A percentile compares a stretch with the other conserved stretches of the same genome.
These are phyloP conservation scores for Metroxylon sagu DNA, from an alignment of 176 grass and related monocot species.

Conservation along the genomic window DNA sequence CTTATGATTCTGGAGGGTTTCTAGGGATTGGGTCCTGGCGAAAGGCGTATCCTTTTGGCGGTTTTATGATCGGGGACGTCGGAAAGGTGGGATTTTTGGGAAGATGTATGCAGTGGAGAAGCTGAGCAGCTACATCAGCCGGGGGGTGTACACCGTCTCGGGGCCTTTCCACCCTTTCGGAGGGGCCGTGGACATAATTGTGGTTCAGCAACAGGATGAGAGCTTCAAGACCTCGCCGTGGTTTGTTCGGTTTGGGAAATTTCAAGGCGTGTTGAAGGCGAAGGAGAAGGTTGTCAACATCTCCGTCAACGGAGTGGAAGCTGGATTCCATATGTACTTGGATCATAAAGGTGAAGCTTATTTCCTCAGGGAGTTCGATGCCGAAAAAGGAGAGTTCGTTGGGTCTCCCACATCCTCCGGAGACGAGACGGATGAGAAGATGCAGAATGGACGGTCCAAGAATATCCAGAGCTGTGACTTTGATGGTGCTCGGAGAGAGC, in stretches of 20 bases:
- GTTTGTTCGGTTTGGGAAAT: constrained; percentile 92
- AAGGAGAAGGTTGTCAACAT: constrained; percentile 74
- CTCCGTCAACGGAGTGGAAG: constrained; percentile 63
- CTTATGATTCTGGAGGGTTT: no score
- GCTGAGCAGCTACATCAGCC: constrained; percentile 47
- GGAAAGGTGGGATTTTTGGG: constrained; percentile 2
- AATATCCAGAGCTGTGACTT: constrained; percentile 39
- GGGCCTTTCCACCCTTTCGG: constrained; percentile 84
- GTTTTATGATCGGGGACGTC: constrained; percentile 26
- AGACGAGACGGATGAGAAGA: constrained; percentile 33
- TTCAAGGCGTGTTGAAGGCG: constrained; percentile 88
- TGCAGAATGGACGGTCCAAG: constrained; percentile 25
- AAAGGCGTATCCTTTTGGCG: constrained; percentile 1
- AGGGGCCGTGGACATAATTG: constrained; percentile 73
- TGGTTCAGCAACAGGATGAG: constrained; percentile 86
- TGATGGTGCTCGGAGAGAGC: constrained; percentile 30
- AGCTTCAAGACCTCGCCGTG: constrained; percentile 88
- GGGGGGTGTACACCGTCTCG: constrained; percentile 57
- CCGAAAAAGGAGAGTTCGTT: constrained; percentile 35
- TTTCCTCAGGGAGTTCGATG: constrained; percentile 45
- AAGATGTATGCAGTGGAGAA: constrained; percentile 64
- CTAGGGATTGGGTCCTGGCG: neutral
- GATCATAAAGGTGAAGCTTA: constrained; percentile 77
- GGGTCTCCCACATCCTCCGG: constrained; percentile 46
- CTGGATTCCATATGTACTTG: constrained; percentile 76